Conservation (phyloP, 176 grass and related monocot species). For the Carex pumila region DNA sequence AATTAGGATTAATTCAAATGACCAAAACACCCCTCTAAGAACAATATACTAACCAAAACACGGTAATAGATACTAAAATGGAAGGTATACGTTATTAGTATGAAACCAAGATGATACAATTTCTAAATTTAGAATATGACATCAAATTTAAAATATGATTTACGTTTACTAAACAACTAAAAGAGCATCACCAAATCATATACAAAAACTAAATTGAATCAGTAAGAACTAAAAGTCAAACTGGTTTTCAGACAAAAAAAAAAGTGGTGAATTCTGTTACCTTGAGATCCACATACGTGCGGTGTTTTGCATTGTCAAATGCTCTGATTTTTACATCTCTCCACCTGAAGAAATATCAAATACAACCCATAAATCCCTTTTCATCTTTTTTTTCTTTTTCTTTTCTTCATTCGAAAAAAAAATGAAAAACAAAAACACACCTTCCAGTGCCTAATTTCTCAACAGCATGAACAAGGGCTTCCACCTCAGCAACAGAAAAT, state of each 20-base stretch:
- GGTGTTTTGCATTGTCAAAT: constrained; percentile 91
- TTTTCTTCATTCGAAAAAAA: not conserved
- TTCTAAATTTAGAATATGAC: not conserved
- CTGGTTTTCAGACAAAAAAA: not conserved
- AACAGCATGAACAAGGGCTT: constrained; percentile 88
- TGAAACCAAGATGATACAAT: too few relatives aligned
- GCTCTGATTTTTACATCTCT: constrained; percentile 92
- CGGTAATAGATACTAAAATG: too few relatives aligned
- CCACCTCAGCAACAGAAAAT: constrained; percentile 89
- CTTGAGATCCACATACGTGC: constrained; percentile 98
- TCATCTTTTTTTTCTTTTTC: not conserved
- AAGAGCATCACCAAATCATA: not conserved
- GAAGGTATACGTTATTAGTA: too few relatives aligned
- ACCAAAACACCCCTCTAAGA: too few relatives aligned
- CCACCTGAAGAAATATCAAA: constrained; percentile 55
- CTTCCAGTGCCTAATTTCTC: constrained; percentile 99
- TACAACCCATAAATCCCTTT: constrained; percentile 25
- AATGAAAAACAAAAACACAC: constrained; percentile 28
- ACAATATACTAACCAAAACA: too few relatives aligned
- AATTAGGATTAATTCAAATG: too few relatives aligned
- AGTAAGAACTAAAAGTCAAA: constrained; percentile 3
- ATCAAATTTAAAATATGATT: not conserved
- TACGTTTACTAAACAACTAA: not conserved
- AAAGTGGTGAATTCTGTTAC: constrained; percentile 28
- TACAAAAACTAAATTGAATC: not conserved